Evolutionary conservation across 1,284 basidiomycete species (phyloP), one percentile per base, ranked within the genome.

Genomic region (Polyporus tsugae): DNA sequence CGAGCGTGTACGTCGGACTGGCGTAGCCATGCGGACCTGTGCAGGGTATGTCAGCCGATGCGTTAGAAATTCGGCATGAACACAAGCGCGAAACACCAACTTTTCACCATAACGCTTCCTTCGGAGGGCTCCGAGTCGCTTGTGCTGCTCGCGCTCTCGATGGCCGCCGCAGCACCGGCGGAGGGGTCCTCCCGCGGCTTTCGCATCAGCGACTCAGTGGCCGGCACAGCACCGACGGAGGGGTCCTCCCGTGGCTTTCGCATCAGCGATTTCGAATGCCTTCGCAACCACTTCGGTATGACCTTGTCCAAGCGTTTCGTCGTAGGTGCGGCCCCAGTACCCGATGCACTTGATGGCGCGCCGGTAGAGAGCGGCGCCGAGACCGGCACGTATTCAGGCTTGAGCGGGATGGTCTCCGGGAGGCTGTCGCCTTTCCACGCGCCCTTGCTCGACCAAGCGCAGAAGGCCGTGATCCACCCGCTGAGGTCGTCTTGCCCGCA

Each of bases 391-490:
- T 46, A 42, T 11, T 42, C 46, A 3, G 42, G 42, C 29, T 35
- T 41, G 19, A 36, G 3, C 7, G 39, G 42, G n/a, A 38, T 5
- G 42, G 11, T 17, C 44, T 33, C 29, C 10, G 44, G 29, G 33
- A 38, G 42, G 19, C 17, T 4, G 2, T 4, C 46, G 4, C 19
- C 44, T 2, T 35, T 52, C 33, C 61, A 41, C 33, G 29, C 52
- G n/a, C 79, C 82, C 81, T 39, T 74, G 67, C 7, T 80, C 80
- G 2, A 73, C 73, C 82, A 83, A 4, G 80, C 79, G 68, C 78
- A 80, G 65, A 84, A 84, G 0, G 80, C 82, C 25, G 79, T 81
- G 67, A 83, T 71, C 82, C 82, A 83, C 2, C 80, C 80, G 36
- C 73, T 66, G 19, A 82, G 63, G 22, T 72, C 71, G 25, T 74